Evolutionary conservation across 2,329 filamentous ascomycete species (phyloP), one percentile per base, ranked within the genome.

Genomic region (Fusarium coffeatum): DNA sequence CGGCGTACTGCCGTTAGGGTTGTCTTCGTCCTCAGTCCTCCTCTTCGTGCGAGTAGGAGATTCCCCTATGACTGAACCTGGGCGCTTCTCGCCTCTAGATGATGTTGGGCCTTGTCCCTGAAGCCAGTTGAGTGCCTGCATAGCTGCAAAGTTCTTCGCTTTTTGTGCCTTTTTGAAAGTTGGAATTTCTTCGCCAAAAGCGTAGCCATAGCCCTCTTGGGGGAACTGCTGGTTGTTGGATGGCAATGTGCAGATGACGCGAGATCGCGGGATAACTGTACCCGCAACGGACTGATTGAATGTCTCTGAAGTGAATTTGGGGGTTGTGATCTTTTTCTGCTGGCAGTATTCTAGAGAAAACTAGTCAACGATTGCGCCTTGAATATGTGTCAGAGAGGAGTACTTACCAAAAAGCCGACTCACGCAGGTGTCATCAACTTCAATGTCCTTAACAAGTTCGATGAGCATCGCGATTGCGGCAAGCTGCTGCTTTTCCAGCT

Each of bases 131-230:
- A 59, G 60, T 9, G 85, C 85, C 15, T 80, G 81, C 69, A 81
- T 82, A 23, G 86, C 85, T 1, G 87, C 86, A 66, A 84, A 87
- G 64, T 83, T 80, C 74, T 86, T 88, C 25, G 87, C 86, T 37
- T 83, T 75, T 78, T 86, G 88, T 69, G 88, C 88, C 27, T 73
- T 78, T 13, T 75, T 59, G 55, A 87, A 88, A 1, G 72, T 61
- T 0, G 82, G 82, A 32, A 72, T 60, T 5, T 69, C 60, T 32
- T 73, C 58, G 8, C 76, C 75, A 9, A 66, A 48, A 1, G 72
- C 64, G 15, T 76, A 71, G 25, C 83, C 83, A 50, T 80, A 81
- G 20, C 79, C 80, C 75, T 63, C 51, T 13, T 71, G 61, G 9
- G 73, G 76, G 46, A 77, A 81, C 27, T 62, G 54, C 7, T 68